A percentile compares a stretch with the other conserved stretches of the same genome.
These are phyloP conservation scores for Apophysomyces ossiformis DNA, from an alignment of 371 early-diverging fungal species.

Conservation along the genomic window DNA sequence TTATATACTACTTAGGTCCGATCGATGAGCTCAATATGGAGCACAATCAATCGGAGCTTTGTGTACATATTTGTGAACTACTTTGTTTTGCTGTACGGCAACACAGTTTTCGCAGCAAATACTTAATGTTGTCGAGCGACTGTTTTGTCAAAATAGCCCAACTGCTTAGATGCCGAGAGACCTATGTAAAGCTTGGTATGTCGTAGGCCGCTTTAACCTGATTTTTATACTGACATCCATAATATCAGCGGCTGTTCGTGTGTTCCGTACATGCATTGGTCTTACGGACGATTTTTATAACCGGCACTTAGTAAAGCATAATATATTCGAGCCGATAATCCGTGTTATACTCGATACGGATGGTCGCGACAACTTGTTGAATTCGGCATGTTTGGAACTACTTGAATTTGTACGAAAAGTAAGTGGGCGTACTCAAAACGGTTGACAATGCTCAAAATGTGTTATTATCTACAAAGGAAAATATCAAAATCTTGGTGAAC, in stretches of 20 bases:
- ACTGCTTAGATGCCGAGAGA: slow-evolving; percentile 70
- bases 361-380: slow-evolving; percentile 77
- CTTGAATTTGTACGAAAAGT: slow-evolving; percentile 80
- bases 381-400: slow-evolving; percentile 88
- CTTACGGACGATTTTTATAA: slow-evolving; percentile 80
- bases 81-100: slow-evolving; percentile 69
- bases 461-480: slow-evolving; percentile 49
- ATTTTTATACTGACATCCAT: neutral
- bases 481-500: slow-evolving; percentile 69
- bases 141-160: slow-evolving; percentile 63
- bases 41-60: slow-evolving; percentile 41
- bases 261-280: slow-evolving; percentile 77
- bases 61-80: slow-evolving; percentile 74
- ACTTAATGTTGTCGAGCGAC: slow-evolving; percentile 67
- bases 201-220: neutral
- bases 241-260: slow-evolving; percentile 72
- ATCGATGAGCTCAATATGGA: slow-evolving; percentile 35
- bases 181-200: slow-evolving; percentile 75
- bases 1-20: slow-evolving; percentile 24
- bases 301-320: slow-evolving; percentile 66
- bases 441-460: neutral
- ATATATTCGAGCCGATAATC: slow-evolving; percentile 73
- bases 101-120: slow-evolving; percentile 82
- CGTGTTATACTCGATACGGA: slow-evolving; percentile 66
- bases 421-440: slow-evolving; percentile 12